These are phyloP conservation scores for Exophiala oligosperma DNA, from an alignment of 2,329 filamentous ascomycete genomes.

Conservation along the genomic window DNA sequence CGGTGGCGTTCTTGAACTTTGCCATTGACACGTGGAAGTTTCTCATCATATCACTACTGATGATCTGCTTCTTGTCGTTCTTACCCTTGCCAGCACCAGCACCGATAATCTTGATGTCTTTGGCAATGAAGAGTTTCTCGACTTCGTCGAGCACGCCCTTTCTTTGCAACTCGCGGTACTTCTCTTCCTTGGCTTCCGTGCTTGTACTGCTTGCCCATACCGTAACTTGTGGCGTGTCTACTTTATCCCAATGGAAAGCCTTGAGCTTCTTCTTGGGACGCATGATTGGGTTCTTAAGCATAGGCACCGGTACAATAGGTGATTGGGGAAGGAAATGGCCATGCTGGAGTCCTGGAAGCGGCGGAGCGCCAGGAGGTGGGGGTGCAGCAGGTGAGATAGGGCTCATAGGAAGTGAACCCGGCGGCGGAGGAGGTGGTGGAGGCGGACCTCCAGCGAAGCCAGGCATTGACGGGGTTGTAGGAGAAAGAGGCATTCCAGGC, in stretches of 20 bases:
- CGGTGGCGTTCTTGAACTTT: constrained; percentile 83
- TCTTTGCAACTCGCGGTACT: constrained; percentile 87
- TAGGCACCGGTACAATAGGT: constrained; percentile 56
- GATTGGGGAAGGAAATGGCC: constrained; percentile 74
- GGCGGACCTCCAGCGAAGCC: constrained; percentile 44
- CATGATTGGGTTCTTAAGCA: constrained; percentile 73
- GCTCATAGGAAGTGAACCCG: constrained; percentile 37
- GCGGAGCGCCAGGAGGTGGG: constrained; percentile 67
- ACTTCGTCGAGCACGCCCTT: constrained; percentile 97
- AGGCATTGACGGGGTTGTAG: constrained; percentile 47
- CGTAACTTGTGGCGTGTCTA: constrained; percentile 86
- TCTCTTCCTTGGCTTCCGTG: constrained; percentile 88
- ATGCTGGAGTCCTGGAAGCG: constrained; percentile 56
- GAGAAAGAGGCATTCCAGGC: constrained; percentile 46
- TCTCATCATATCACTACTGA: constrained; percentile 85
- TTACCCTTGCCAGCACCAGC: constrained; percentile 67
- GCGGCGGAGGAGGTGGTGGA: constrained; percentile 45
- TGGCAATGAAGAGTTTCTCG: constrained; percentile 95
- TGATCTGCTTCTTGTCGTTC: constrained; percentile 96
- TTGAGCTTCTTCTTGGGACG: constrained; percentile 99
- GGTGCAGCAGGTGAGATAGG: constrained; percentile 50
- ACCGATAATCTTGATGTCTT: constrained; percentile 88
- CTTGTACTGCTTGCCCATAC: constrained; percentile 92
- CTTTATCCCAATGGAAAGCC: constrained; percentile 98
- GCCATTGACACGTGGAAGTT: constrained; percentile 90